Percentiles rank a stretch among this genome's conserved stretches.
These are phyloP conservation scores for Fraxinus ornus DNA, from an alignment of 305 asterid species.

Conservation along the genomic window DNA sequence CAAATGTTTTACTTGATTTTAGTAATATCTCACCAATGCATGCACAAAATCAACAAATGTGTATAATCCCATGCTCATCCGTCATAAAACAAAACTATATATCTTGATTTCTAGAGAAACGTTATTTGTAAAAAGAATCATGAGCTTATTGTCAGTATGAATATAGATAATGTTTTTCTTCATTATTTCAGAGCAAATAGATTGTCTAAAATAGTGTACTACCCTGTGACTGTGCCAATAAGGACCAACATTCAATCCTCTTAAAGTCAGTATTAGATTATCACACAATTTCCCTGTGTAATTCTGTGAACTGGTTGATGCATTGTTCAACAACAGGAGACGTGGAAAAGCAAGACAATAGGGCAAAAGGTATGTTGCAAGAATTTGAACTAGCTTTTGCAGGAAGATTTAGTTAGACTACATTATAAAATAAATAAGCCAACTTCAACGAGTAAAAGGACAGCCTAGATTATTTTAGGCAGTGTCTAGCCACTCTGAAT, in stretches of 20 bases:
- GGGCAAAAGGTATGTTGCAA: background rate
- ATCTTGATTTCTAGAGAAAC: background rate
- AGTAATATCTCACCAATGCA: background rate
- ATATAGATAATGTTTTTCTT: background rate
- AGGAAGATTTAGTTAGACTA: background rate
- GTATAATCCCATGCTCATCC: background rate
- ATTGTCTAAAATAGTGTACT: background rate
- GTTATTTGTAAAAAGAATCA: background rate
- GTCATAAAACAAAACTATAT: background rate
- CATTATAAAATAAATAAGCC: background rate
- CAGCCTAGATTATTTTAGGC: background rate
- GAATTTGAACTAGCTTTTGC: background rate
- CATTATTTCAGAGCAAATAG: background rate
- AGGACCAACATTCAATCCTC: background rate
- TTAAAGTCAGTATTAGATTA: background rate
- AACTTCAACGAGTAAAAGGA: background rate
- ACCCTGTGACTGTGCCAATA: background rate
- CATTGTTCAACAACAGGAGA: background rate
- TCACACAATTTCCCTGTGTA: background rate
- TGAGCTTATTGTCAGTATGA: background rate
- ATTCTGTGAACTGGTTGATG: background rate
- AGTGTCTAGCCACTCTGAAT: background rate
- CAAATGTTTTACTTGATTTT: background rate
- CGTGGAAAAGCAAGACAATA: background rate
- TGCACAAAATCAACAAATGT: background rate